Base-by-base conservation (phyloP, 2,329 filamentous ascomycete species). In the Alternaria viburni region DNA sequence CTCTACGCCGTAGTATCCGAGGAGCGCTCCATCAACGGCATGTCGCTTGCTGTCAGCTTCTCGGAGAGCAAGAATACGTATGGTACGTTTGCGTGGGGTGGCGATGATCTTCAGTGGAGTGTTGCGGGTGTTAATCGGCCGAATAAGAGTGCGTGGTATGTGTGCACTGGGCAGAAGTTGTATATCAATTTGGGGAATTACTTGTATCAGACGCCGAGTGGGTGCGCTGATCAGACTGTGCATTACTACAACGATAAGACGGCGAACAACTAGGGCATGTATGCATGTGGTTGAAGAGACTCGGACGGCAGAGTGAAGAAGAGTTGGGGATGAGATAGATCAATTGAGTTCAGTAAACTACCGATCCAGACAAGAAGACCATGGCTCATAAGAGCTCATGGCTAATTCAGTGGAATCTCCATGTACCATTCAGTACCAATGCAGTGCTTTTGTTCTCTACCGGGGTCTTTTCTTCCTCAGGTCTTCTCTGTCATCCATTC, bases 121-220 rank as follows among this genome's bases (percentile, higher is more conserved):
- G 81, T 80, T 13, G 72, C 81, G 1, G 82, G 81, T 23, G 76
- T 89, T 32, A 77, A 79, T 52, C 75, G 87, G 36, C 86, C 86
- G 54, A 89, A 89, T 71, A 71, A 82, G 47, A 85, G 83, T 19
- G 87, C 87, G 1, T 89, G 87, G 86, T 83, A 88, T 66, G 87
- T 89, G 56, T 89, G 86, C 65, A 79, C 78, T 49, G 79, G 80
- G 6, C 83, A 86, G 76, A 71, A 74, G 55, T 67, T 89, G 65
- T 88, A 85, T 70, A 83, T 89, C 70, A 89, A 89, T 69, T 81
- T 88, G 58, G 87, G 88, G 0, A 85, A 85, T 13, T 89, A 89
- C 70, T 78, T 78, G 25, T 89, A 88, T 70, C 78, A 85, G 76
- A 89, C 87, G 11, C 87, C 87, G 0, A 74, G 77, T 4, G 87